A percentile compares a stretch with the other conserved stretches of the same genome.
Conservation (phyloP, 768 basidiomycete species). For the Neoboletus subvelutipes region DNA sequence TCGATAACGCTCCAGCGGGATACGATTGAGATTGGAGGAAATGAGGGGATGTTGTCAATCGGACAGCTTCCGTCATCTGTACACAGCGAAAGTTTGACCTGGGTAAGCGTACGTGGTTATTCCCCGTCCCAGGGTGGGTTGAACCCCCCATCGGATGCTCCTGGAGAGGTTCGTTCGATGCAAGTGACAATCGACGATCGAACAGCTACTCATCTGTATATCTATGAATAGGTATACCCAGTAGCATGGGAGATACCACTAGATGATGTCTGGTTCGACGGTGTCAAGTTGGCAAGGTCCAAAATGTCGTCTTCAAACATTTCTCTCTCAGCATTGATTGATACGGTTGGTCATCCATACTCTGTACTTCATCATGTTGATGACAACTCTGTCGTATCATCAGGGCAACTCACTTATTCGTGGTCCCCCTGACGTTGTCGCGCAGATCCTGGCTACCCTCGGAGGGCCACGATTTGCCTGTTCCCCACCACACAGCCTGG, state of each 20-base stretch:
- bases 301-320: conserved; percentile 47
- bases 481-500: conserved; percentile 56
- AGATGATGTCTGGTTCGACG: conserved; percentile 73
- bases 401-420: conserved; percentile 79
- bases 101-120: conserved; percentile 65
- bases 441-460: conserved; percentile 42
- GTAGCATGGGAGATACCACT: conserved; percentile 71
- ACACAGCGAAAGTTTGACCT: conserved; percentile 50
- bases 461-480: conserved; percentile 55
- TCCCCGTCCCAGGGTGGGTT: conserved; percentile 51
- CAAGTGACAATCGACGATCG: not conserved
- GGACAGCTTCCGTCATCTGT: conserved; percentile 61
- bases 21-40: conserved; percentile 64
- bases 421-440: conserved; percentile 66
- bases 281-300: conserved; percentile 56
- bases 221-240: conserved; percentile 47
- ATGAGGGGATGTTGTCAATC: conserved; percentile 61
- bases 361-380: not conserved
- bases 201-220: not conserved
- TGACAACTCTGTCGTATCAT: not conserved
- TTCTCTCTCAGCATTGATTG: conserved; percentile 62
- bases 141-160: conserved; percentile 51
- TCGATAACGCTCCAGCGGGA: conserved; percentile 68
- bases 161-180: conserved; percentile 51
- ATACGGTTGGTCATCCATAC: conserved; percentile 49